Conservation (phyloP, 129 eudicot genomes). For the Deinandra increscens region DNA sequence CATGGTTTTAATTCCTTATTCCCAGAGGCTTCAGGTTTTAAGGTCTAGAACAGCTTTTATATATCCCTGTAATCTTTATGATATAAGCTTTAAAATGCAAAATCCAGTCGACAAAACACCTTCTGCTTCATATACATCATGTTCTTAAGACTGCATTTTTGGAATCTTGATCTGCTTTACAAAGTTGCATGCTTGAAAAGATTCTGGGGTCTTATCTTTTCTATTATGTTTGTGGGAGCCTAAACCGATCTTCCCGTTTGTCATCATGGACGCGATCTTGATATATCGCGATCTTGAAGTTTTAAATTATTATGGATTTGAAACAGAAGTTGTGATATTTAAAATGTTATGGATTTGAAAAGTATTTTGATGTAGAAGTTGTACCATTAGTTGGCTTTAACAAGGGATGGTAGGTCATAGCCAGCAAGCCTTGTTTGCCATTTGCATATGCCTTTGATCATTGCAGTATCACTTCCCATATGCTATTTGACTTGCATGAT, state of each 20-base stretch:
- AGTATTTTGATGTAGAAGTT: conserved; percentile 33
- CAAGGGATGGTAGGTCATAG: conserved; percentile 39
- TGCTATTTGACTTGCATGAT: neutral
- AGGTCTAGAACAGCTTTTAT: conserved; percentile 38
- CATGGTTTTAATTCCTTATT: conserved; percentile 33
- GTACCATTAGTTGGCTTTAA: conserved; percentile 29
- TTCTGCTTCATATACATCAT: conserved; percentile 24
- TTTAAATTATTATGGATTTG: conserved; percentile 8
- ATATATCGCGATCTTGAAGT: neutral
- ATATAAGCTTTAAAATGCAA: conserved; percentile 21
- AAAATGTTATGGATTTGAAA: conserved; percentile 14
- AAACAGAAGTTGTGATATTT: neutral
- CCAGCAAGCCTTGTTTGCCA: conserved; percentile 64
- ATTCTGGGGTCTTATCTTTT: conserved; percentile 10
- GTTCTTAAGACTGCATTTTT: conserved; percentile 19
- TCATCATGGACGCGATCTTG: neutral
- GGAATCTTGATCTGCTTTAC: conserved; percentile 9
- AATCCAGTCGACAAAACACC: conserved; percentile 16
- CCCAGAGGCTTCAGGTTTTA: conserved; percentile 44
- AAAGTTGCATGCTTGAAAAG: conserved; percentile 24
- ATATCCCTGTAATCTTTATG: conserved; percentile 29
- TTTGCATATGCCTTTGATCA: conserved; percentile 27
- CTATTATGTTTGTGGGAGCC: conserved; percentile 15
- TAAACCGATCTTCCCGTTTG: neutral
- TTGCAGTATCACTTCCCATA: conserved; percentile 16